These are phyloP conservation scores for Rhizoctonia solani DNA, from an alignment of 1,284 basidiomycete genomes.

Conservation along the genomic window DNA sequence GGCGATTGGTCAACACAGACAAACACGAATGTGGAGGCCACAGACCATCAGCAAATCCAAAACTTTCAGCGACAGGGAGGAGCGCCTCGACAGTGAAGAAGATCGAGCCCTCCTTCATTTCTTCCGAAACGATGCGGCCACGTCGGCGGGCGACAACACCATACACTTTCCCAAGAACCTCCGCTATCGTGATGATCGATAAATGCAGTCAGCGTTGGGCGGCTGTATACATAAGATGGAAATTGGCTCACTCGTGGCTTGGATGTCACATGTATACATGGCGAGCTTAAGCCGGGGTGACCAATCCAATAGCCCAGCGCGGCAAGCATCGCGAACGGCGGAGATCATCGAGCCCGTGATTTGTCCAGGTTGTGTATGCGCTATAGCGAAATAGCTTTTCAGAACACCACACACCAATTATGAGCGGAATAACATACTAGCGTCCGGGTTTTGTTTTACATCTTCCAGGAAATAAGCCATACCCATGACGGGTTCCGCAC, in stretches of 20 bases:
- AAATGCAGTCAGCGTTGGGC: conserved; percentile 7
- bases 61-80: conserved; percentile 95
- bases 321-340: conserved; percentile 84
- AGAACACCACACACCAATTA: conserved; percentile 33
- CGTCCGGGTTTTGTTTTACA: conserved; percentile 62
- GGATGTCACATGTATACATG: conserved; percentile 99
- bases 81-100: conserved; percentile 92
- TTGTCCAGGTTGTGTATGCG: conserved; percentile 68
- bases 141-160: conserved; percentile 90
- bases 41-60: conserved; percentile 94
- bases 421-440: conserved; percentile 2
- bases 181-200: conserved; percentile 59
- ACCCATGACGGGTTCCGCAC: conserved; percentile 93
- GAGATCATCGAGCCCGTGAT: conserved; percentile 90
- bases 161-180: conserved; percentile 97
- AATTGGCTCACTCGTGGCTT: conserved; percentile 83
- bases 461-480: conserved; percentile 89
- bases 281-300: conserved; percentile 95
- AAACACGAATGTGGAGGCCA: background rate
- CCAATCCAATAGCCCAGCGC: conserved; percentile 92
- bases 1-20: background rate
- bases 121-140: conserved; percentile 92
- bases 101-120: conserved; percentile 97
- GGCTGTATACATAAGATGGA: background rate
- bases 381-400: conserved; percentile 47